Evolutionary conservation across 1,284 basidiomycete genomes (phyloP).

Genomic region (Pseudozyma sp.): DNA sequence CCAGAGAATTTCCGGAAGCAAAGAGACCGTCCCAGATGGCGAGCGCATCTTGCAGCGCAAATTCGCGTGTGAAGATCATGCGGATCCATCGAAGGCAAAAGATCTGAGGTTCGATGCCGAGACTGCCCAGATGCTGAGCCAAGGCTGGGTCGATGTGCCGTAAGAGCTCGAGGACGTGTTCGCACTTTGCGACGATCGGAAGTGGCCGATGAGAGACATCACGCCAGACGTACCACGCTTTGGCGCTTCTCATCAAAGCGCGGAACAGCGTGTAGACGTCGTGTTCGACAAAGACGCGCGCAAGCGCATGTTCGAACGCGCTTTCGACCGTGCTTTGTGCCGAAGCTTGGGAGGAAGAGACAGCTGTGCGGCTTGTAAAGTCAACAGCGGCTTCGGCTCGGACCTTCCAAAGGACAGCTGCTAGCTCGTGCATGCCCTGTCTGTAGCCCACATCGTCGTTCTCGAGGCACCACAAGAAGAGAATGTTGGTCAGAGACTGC

Average conservation of each 20-base stretch:
- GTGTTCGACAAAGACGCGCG: slow-evolving; percentile 50
- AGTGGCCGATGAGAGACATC: slow-evolving; percentile 8
- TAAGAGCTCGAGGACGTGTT: slow-evolving; percentile 42
- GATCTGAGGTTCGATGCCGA: slow-evolving; percentile 64
- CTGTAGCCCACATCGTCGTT: slow-evolving; percentile 62
- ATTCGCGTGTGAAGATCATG: slow-evolving; percentile 63
- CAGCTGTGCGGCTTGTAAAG: not conserved
- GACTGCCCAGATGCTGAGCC: slow-evolving; percentile 49
- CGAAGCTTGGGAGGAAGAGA: not conserved
- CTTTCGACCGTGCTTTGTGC: slow-evolving; percentile 12
- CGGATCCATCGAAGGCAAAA: slow-evolving; percentile 65
- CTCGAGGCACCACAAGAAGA: slow-evolving; percentile 61
- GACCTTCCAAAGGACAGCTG: slow-evolving; percentile 56
- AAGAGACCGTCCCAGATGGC: slow-evolving; percentile 66
- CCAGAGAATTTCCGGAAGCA: slow-evolving; percentile 39
- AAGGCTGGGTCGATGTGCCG: slow-evolving; percentile 50
- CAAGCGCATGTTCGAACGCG: slow-evolving; percentile 39
- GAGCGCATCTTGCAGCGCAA: slow-evolving; percentile 49
- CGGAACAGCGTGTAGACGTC: slow-evolving; percentile 60
- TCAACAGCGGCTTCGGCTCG: slow-evolving; percentile 33
- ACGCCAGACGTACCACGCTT: slow-evolving; percentile 60
- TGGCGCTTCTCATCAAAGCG: slow-evolving; percentile 53
- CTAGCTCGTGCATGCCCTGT: slow-evolving; percentile 69
- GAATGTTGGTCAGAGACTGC: slow-evolving; percentile 48
- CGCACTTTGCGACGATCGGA: slow-evolving; percentile 50